Evolutionary conservation across 2,329 filamentous ascomycete genomes (phyloP), one percentile per base, ranked within the genome.

Genomic region (Colletotrichum incanum): DNA sequence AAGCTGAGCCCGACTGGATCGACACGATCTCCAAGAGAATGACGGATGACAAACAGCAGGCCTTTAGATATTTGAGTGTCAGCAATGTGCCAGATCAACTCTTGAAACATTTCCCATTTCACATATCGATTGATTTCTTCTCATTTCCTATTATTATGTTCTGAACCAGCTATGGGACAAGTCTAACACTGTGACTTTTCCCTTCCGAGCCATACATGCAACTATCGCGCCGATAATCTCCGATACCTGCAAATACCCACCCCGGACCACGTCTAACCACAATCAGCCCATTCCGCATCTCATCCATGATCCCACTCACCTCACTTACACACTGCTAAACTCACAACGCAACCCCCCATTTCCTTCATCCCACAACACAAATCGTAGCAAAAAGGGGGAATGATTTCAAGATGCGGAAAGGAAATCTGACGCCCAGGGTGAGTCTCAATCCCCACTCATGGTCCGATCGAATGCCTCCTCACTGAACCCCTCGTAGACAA

Each of bases 401-500:
- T 39, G 31, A 20, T 59, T 37, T 23, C 54, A 47, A 60, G 16
- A 72, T 72, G 70, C 66, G 66, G 37, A 75, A 71, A 66, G 73
- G 73, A 54, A 75, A 75, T 23, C 52, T 75, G 34, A 75, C 65
- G 23, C 73, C 73, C 31, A 74, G 66, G 54, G 73, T 74, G 50
- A 37, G 65, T 6, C 4, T 12, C 20, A 12, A 23, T 6, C 23
- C 16, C 39, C 37, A 8, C n/a, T 20, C 43, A n/a, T 26, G 34
- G 12, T 66, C 20, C 20, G 31, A 50, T 14, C 45, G 31, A 18
- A 31, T 28, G 23, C 49, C 37, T 31, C 39, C 45, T 56, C 49
- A 63, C 61, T 64, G 23, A 18, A 49, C 7, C 49, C 9, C 41
- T 47, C 50, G 26, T 56, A 86, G 85, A 84, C 80, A 47, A 79